These are phyloP conservation scores for Nemania serpens DNA, from an alignment of 2,329 filamentous ascomycete species.

Conservation along the genomic window DNA sequence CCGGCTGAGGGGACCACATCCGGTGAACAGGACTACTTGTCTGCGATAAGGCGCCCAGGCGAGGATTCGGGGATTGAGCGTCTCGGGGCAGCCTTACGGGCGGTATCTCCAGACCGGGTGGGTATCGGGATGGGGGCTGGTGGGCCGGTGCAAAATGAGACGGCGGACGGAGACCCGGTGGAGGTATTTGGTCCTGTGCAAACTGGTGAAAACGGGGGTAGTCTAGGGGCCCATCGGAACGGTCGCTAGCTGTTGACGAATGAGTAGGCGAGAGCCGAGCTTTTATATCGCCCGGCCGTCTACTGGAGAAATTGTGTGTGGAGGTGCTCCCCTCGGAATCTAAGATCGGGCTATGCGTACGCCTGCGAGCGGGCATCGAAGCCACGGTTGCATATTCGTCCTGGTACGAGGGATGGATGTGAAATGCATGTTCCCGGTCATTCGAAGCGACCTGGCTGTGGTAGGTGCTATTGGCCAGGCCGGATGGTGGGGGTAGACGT, in stretches of 20 bases:
- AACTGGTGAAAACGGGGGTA: constrained; percentile 28
- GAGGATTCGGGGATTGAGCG: constrained; percentile 28
- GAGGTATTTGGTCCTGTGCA: constrained; percentile 27
- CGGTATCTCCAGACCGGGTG: constrained; percentile 27
- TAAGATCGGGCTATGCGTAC: constrained; percentile 27
- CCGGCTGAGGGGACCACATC: constrained; percentile 33
- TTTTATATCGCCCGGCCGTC: constrained; percentile 27
- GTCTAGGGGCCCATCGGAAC: constrained; percentile 32
- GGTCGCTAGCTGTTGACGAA: constrained; percentile 30
- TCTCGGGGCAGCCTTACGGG: constrained; percentile 28
- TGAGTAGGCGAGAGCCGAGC: constrained; percentile 30
- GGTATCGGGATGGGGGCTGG: constrained; percentile 24
- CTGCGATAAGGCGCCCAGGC: constrained; percentile 27
- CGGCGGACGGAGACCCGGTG: constrained; percentile 26
- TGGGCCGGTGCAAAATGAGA: constrained; percentile 25
- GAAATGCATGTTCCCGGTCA: constrained; percentile 30
- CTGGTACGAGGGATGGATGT: constrained; percentile 29
- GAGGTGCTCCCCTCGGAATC: constrained; percentile 24
- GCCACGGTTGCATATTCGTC: constrained; percentile 30
- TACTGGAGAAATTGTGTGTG: constrained; percentile 25
- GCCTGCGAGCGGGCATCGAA: constrained; percentile 30
- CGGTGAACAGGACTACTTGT: constrained; percentile 28
- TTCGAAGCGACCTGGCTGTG: constrained; percentile 27
- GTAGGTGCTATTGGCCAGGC: constrained; percentile 32
- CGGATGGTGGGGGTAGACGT: constrained; percentile 38